Evolutionary conservation across 2,329 filamentous ascomycete genomes (phyloP).

Genomic region (Westerdykella ornata): DNA sequence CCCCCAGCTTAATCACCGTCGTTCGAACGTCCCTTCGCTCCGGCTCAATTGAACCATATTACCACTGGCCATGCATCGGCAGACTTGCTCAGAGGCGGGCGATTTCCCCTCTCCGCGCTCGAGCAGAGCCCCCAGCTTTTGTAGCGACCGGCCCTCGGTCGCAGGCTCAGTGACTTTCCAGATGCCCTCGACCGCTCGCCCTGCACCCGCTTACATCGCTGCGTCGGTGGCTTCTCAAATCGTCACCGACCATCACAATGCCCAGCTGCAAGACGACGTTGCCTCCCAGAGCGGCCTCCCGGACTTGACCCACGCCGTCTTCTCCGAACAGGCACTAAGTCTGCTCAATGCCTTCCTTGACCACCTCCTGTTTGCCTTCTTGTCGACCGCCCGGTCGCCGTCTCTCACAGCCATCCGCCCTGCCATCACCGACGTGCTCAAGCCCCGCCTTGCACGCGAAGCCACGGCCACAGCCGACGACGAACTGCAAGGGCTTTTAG

Average conservation of each 20-base stretch:
- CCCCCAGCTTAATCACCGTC: slow-evolving; percentile 7
- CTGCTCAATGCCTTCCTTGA: slow-evolving; percentile 91
- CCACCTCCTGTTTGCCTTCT: slow-evolving; percentile 83
- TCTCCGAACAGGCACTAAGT: slow-evolving; percentile 65
- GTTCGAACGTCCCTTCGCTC: slow-evolving; percentile 1
- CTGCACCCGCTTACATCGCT: slow-evolving; percentile 81
- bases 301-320: slow-evolving; percentile 58
- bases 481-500: slow-evolving; percentile 81
- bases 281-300: slow-evolving; percentile 62
- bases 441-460: slow-evolving; percentile 79
- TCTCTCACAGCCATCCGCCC: slow-evolving; percentile 67
- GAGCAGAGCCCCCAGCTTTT: slow-evolving; percentile 50
- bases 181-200: slow-evolving; percentile 64
- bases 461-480: slow-evolving; percentile 78
- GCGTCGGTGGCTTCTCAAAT: slow-evolving; percentile 83
- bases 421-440: slow-evolving; percentile 79
- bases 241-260: slow-evolving; percentile 80
- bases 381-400: slow-evolving; percentile 73
- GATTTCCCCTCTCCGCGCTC: slow-evolving; percentile 33
- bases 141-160: slow-evolving; percentile 62
- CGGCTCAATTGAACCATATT: neutral
- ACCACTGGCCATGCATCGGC: slow-evolving; percentile 31
- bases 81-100: slow-evolving; percentile 30
- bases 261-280: slow-evolving; percentile 61
- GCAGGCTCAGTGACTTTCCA: slow-evolving; percentile 46